Percentiles rank a stretch among this genome's conserved stretches.
Conservation (phyloP, 1,284 basidiomycete species). For the Blastosporella zonata region DNA sequence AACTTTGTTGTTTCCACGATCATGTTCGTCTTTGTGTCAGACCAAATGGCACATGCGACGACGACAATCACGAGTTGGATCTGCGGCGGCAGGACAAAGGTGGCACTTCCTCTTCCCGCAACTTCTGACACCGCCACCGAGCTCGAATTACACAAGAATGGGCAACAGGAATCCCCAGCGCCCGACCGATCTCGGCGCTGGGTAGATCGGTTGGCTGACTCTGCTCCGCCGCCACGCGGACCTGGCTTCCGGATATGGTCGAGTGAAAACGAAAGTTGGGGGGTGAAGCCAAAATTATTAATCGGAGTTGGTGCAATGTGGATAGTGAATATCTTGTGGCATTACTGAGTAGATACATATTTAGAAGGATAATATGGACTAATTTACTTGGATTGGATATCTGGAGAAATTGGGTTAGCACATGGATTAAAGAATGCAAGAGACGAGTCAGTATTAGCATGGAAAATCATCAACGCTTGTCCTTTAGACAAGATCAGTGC, state of each 20-base stretch:
- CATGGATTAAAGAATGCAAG: background rate
- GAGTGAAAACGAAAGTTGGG: slow-evolving; percentile 20
- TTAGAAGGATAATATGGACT: slow-evolving; percentile 1
- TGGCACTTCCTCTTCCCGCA: slow-evolving; percentile 26
- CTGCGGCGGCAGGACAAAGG: slow-evolving; percentile 40
- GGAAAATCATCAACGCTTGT: slow-evolving; percentile 68
- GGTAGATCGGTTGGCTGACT: slow-evolving; percentile 53
- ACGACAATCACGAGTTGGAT: slow-evolving; percentile 71
- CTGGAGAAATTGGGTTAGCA: slow-evolving; percentile 4
- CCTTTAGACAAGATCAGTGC: slow-evolving; percentile 76
- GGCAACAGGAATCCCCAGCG: slow-evolving; percentile 21
- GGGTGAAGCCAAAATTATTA: slow-evolving; percentile 34
- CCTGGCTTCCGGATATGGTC: slow-evolving; percentile 26
- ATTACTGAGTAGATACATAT: slow-evolving; percentile 26
- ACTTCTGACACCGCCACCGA: slow-evolving; percentile 19
- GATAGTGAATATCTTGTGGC: slow-evolving; percentile 57
- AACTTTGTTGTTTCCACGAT: slow-evolving; percentile 76
- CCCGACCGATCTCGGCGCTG: slow-evolving; percentile 43
- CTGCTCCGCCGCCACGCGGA: slow-evolving; percentile 26
- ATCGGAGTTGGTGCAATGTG: slow-evolving; percentile 46
- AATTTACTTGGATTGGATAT: background rate
- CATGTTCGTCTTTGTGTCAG: slow-evolving; percentile 77
- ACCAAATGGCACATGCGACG: slow-evolving; percentile 75
- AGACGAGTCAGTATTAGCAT: slow-evolving; percentile 78
- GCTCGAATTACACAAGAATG: slow-evolving; percentile 20